phyloP scores from a whole-genome alignment of 129 eudicot species.

The Logfia minima region DNA sequence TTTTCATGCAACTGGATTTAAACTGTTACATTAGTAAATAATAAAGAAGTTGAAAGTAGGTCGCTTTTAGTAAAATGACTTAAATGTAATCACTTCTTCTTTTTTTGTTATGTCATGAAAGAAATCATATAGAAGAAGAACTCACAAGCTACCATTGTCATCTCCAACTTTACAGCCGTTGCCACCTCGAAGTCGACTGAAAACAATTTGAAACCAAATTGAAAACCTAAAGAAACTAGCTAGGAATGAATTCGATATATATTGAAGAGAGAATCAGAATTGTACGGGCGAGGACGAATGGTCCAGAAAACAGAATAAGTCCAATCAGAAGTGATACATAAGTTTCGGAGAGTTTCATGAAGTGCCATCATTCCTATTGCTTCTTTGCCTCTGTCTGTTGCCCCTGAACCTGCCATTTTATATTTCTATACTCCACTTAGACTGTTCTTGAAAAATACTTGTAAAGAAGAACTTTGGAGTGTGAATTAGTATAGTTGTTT shows the following conservation, averaged over 20 bases:
- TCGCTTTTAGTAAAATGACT: neutral
- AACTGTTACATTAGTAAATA: neutral
- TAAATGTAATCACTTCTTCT: neutral
- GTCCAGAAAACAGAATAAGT: constrained; percentile 98
- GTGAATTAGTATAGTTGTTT: neutral
- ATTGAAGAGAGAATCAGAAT: neutral
- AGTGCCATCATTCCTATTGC: constrained; percentile 96
- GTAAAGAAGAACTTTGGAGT: neutral
- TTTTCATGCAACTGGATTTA: neutral
- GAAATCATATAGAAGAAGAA: constrained; percentile 3
- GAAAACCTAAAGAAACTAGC: constrained; percentile 1
- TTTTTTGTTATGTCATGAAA: neutral
- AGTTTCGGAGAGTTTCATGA: constrained; percentile 86
- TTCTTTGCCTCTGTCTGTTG: constrained; percentile 81
- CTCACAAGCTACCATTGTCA: constrained; percentile 98
- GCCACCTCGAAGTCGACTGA: constrained; percentile 94
- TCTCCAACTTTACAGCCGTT: constrained; percentile 95
- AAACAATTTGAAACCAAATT: constrained; percentile 13
- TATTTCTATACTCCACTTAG: neutral
- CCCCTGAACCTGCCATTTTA: constrained; percentile 78
- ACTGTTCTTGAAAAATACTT: neutral
- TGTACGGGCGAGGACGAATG: constrained; percentile 90
- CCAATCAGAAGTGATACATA: constrained; percentile 91
- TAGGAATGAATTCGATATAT: neutral
- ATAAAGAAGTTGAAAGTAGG: neutral